Conservation (phyloP, 495 filamentous ascomycete genomes). For the Penicillium pulvis region DNA sequence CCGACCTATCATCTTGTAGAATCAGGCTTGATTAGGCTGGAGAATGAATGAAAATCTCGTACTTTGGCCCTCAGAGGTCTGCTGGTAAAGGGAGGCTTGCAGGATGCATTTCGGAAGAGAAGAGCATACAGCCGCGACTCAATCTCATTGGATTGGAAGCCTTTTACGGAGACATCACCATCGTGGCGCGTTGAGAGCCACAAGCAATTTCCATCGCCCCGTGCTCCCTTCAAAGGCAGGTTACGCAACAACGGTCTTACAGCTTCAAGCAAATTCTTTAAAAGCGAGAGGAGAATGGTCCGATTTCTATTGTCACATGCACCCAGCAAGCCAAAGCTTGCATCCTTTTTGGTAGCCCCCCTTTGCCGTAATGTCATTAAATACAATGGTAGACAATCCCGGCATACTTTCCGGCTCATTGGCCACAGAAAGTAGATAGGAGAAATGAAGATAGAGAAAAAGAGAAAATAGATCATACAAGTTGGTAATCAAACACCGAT, state of each 20-base stretch:
- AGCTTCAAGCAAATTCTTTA: not conserved
- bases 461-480: constrained; percentile 32
- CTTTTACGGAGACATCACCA: not conserved
- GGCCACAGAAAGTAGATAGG: constrained; percentile 36
- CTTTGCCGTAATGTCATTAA: constrained; percentile 51
- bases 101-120: constrained; percentile 19
- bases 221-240: constrained; percentile 6
- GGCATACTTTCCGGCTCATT: constrained; percentile 23
- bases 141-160: constrained; percentile 12
- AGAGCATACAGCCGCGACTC: constrained; percentile 12
- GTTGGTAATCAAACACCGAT: constrained; percentile 39
- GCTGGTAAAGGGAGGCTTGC: constrained; percentile 11
- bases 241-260: constrained; percentile 11
- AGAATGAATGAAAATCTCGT: not conserved
- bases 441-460: constrained; percentile 32
- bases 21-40: not conserved
- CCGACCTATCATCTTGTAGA: constrained; percentile 11
- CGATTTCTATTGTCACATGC: constrained; percentile 50
- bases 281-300: constrained; percentile 52
- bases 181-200: constrained; percentile 10
- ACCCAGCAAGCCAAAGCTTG: constrained; percentile 43
- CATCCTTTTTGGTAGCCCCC: constrained; percentile 40
- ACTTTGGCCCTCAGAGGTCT: not conserved
- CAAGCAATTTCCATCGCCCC: constrained; percentile 5
- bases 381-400: constrained; percentile 47